Evolutionary conservation across 2,329 filamentous ascomycete species (phyloP).

Genomic region (Talaromyces atroroseus): DNA sequence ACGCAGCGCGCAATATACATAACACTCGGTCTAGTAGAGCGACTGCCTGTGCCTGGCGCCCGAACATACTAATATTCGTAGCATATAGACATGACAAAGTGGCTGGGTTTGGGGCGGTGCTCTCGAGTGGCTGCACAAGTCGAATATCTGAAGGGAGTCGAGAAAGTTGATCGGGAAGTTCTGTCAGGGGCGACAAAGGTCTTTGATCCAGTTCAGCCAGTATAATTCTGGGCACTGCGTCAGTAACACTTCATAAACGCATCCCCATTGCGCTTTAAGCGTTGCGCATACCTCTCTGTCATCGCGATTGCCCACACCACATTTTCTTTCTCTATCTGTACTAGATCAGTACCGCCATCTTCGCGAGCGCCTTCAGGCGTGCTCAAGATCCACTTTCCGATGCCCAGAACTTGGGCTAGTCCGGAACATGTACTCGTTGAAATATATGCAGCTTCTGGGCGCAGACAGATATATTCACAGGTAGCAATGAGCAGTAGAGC

Average conservation of each 20-base stretch:
- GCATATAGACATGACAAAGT: slow-evolving; percentile 1
- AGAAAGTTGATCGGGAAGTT: neutral
- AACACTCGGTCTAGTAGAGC: slow-evolving; percentile 4
- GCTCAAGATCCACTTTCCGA: neutral
- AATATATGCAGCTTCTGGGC: slow-evolving; percentile 7
- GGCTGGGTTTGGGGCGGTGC: neutral
- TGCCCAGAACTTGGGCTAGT: slow-evolving; percentile 1
- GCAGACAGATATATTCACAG: slow-evolving; percentile 10
- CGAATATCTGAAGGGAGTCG: neutral
- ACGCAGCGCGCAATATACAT: neutral
- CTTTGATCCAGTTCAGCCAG: slow-evolving; percentile 7
- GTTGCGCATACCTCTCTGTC: slow-evolving; percentile 5
- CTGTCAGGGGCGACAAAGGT: neutral
- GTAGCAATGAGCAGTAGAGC: slow-evolving; percentile 5
- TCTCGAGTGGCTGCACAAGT: neutral
- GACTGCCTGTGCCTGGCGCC: slow-evolving; percentile 2
- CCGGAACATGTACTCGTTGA: slow-evolving; percentile 7
- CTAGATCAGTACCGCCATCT: neutral
- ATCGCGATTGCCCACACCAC: slow-evolving; percentile 6
- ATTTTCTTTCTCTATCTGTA: slow-evolving; percentile 2
- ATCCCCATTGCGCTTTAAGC: neutral
- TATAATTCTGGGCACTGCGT: slow-evolving; percentile 1
- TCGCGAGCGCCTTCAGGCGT: neutral
- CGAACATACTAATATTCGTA: slow-evolving; percentile 2
- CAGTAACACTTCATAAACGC: neutral